Evolutionary conservation across 768 basidiomycete species (phyloP).

Genomic region (Nidularia sp.): DNA sequence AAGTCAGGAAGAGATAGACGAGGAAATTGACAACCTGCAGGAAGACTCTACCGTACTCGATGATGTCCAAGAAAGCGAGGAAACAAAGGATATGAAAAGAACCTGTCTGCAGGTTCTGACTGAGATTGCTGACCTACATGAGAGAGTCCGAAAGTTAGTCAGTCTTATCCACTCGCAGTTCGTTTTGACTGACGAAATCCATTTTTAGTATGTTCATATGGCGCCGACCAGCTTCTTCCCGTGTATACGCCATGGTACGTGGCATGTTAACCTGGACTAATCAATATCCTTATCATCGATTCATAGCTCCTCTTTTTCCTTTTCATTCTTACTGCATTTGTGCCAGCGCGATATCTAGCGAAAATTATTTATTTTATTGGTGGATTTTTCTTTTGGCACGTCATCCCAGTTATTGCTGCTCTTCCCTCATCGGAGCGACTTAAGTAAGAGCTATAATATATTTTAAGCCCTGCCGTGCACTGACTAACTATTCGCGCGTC

Average conservation of each 20-base stretch:
- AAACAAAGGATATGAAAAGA: slow-evolving; percentile 39
- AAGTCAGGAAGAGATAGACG: background rate
- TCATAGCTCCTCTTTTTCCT: slow-evolving; percentile 33
- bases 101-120: slow-evolving; percentile 34
- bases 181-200: slow-evolving; percentile 2
- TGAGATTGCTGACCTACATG: slow-evolving; percentile 56
- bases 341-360: slow-evolving; percentile 47
- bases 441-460: slow-evolving; percentile 28
- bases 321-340: slow-evolving; percentile 33
- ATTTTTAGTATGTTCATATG: slow-evolving; percentile 58
- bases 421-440: slow-evolving; percentile 41
- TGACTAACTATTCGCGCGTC: slow-evolving; percentile 1
- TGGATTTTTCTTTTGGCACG: slow-evolving; percentile 63
- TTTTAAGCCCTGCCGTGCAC: background rate
- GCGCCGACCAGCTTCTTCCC: slow-evolving; percentile 51
- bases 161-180: background rate
- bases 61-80: slow-evolving; percentile 24
- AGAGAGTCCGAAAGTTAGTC: slow-evolving; percentile 59
- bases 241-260: slow-evolving; percentile 43
- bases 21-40: background rate
- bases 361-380: slow-evolving; percentile 41
- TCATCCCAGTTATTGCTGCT: slow-evolving; percentile 49
- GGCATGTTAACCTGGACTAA: background rate
- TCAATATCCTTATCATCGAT: background rate
- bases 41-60: slow-evolving; percentile 22